Percentiles rank a stretch among this genome's conserved stretches.
Evolutionary conservation across 2,329 filamentous ascomycete species (phyloP).

Genomic region (Xylariales sp.): DNA sequence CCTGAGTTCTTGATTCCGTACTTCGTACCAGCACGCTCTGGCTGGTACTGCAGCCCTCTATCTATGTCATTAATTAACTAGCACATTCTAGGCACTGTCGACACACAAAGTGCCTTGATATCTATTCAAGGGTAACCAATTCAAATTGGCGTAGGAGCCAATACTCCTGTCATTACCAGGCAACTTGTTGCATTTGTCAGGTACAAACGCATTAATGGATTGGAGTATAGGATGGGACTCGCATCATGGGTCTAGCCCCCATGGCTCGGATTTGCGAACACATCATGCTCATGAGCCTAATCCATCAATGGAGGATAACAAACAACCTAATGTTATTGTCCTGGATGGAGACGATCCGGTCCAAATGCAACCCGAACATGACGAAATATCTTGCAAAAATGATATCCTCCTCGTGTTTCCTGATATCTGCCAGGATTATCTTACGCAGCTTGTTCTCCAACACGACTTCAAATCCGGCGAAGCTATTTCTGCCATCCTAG

Average conservation of each 20-base stretch:
- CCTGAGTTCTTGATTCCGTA: background rate
- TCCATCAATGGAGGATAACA: background rate
- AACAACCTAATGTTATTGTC: slow-evolving; percentile 24
- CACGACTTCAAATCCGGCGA: slow-evolving; percentile 47
- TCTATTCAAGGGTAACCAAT: background rate
- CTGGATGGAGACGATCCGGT: slow-evolving; percentile 20
- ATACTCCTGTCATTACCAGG: background rate
- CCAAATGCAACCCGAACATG: background rate
- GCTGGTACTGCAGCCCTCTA: background rate
- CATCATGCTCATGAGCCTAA: background rate
- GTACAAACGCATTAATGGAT: slow-evolving; percentile 16
- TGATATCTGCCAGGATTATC: slow-evolving; percentile 57
- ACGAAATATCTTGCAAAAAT: slow-evolving; percentile 45
- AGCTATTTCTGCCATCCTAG: slow-evolving; percentile 55
- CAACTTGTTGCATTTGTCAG: background rate
- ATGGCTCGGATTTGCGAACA: background rate
- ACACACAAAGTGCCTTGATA: background rate
- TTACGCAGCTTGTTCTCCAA: slow-evolving; percentile 47
- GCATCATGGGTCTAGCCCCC: background rate
- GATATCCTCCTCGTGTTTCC: slow-evolving; percentile 55
- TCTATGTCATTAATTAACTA: slow-evolving; percentile 3
- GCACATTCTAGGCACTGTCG: slow-evolving; percentile 12
- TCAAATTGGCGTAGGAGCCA: background rate
- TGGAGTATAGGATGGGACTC: background rate
- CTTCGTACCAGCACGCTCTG: background rate